A percentile compares a stretch with the other conserved stretches of the same genome.
Evolutionary conservation across 495 filamentous ascomycete genomes (phyloP).

Genomic region (Hapsidospora chrysogenum): DNA sequence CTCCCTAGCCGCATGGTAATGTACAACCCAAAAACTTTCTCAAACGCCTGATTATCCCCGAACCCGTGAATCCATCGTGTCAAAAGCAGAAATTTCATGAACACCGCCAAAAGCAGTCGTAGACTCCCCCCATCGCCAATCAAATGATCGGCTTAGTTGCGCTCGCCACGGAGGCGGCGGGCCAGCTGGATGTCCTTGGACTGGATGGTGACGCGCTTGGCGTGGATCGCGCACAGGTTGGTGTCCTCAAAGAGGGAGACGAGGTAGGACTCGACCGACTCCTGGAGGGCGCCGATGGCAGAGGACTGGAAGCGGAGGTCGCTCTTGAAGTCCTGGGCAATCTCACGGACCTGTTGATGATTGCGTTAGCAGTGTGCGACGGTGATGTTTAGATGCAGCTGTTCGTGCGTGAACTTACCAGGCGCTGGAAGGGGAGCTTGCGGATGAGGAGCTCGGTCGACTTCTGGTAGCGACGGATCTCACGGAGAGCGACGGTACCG

Average conservation of each 20-base stretch:
- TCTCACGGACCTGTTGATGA: conserved; percentile 63
- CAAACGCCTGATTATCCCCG: conserved; percentile 6
- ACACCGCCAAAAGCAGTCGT: conserved; percentile 10
- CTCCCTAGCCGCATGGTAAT: conserved; percentile 8
- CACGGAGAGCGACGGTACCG: conserved; percentile 99
- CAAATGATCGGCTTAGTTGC: conserved; percentile 29
- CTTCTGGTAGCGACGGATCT: conserved; percentile 99
- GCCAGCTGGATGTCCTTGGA: conserved; percentile 94
- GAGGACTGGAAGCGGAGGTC: conserved; percentile 99
- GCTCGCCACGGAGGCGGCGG: conserved; percentile 91
- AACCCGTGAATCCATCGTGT: conserved; percentile 9
- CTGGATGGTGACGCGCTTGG: conserved; percentile 97
- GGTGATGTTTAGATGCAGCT: neutral
- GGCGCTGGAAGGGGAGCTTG: conserved; percentile 99
- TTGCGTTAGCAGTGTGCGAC: conserved; percentile 14
- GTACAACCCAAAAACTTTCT: conserved; percentile 16
- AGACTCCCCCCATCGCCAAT: conserved; percentile 4
- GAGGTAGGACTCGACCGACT: conserved; percentile 99
- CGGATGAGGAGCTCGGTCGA: conserved; percentile 99
- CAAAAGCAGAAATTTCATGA: conserved; percentile 13
- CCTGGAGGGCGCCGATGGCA: conserved; percentile 98
- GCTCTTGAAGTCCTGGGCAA: conserved; percentile 99
- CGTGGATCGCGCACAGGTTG: conserved; percentile 99
- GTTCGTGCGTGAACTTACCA: conserved; percentile 33
- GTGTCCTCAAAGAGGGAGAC: conserved; percentile 99